Evolutionary conservation across 257 asterid species (phyloP).

Genomic region (Misopates orontium): DNA sequence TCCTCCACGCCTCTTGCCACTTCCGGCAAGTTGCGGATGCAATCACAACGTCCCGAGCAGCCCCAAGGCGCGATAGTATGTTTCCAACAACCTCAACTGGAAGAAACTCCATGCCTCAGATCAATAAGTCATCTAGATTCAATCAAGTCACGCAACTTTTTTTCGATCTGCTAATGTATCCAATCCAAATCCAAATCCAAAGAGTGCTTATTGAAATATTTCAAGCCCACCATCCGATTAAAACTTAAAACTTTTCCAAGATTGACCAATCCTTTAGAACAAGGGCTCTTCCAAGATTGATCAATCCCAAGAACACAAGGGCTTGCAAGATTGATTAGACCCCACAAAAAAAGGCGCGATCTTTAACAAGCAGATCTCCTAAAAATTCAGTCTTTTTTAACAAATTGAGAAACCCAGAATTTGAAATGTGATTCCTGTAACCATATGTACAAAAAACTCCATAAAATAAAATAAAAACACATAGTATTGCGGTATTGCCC

Average conservation of each 20-base stretch:
- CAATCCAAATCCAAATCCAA: slow-evolving; percentile 31
- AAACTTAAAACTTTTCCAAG: slow-evolving; percentile 17
- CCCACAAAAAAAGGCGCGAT: slow-evolving; percentile 27
- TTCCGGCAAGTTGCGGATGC: slow-evolving; percentile 86
- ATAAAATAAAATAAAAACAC: not conserved
- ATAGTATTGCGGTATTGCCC: not conserved
- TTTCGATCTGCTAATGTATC: slow-evolving; percentile 20
- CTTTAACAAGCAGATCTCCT: slow-evolving; percentile 15
- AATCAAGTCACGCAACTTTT: slow-evolving; percentile 25
- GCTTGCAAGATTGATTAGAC: slow-evolving; percentile 25
- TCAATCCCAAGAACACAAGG: slow-evolving; percentile 23
- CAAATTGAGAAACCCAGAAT: slow-evolving; percentile 25
- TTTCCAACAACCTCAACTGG: slow-evolving; percentile 94
- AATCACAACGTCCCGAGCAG: slow-evolving; percentile 81
- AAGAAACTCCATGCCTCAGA: slow-evolving; percentile 66
- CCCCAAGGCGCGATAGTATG: slow-evolving; percentile 71
- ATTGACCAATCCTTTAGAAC: slow-evolving; percentile 1
- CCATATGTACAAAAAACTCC: slow-evolving; percentile 7
- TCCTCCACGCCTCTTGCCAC: slow-evolving; percentile 83
- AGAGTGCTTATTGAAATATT: slow-evolving; percentile 19
- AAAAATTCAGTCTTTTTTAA: slow-evolving; percentile 13
- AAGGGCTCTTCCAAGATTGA: slow-evolving; percentile 5
- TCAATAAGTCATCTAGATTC: slow-evolving; percentile 28
- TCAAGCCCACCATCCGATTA: slow-evolving; percentile 29
- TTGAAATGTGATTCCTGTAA: slow-evolving; percentile 25